Conservation (phyloP, 2,329 filamentous ascomycete species). For the Fusarium ambrosium region DNA sequence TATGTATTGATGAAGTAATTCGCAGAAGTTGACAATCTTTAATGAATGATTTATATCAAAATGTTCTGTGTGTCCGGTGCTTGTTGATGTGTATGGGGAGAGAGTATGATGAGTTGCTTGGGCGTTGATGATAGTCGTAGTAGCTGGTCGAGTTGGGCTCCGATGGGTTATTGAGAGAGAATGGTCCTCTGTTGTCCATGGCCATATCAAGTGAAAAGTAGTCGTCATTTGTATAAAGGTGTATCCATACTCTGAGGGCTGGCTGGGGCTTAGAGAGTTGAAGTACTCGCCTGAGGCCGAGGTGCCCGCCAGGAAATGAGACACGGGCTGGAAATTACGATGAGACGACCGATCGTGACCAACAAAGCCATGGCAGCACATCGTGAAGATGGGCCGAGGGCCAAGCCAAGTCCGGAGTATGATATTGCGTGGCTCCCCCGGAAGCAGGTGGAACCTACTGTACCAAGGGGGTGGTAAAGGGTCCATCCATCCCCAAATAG, state of each 20-base stretch:
- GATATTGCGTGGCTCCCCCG: not conserved
- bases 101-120: not conserved
- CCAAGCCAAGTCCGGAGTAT: slow-evolving; percentile 3
- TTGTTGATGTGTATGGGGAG: not conserved
- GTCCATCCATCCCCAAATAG: not conserved
- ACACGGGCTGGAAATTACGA: slow-evolving; percentile 35
- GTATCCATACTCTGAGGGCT: not conserved
- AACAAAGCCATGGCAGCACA: slow-evolving; percentile 18
- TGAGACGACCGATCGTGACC: slow-evolving; percentile 26
- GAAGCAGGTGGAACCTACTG: not conserved
- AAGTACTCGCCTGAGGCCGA: not conserved
- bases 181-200: not conserved
- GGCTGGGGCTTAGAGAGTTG: not conserved
- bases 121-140: not conserved
- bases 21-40: slow-evolving; percentile 21
- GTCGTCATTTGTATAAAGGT: not conserved
- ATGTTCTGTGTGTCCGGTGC: not conserved
- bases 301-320: slow-evolving; percentile 21
- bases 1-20: slow-evolving; percentile 43
- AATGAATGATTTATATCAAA: slow-evolving; percentile 13
- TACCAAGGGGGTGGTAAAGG: not conserved
- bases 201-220: not conserved
- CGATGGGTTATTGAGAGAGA: not conserved
- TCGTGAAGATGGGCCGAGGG: slow-evolving; percentile 18
- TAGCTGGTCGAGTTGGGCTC: not conserved